phyloP scores from a whole-genome alignment of 1,284 basidiomycete genomes.

The Ceratobasidium sp. region DNA sequence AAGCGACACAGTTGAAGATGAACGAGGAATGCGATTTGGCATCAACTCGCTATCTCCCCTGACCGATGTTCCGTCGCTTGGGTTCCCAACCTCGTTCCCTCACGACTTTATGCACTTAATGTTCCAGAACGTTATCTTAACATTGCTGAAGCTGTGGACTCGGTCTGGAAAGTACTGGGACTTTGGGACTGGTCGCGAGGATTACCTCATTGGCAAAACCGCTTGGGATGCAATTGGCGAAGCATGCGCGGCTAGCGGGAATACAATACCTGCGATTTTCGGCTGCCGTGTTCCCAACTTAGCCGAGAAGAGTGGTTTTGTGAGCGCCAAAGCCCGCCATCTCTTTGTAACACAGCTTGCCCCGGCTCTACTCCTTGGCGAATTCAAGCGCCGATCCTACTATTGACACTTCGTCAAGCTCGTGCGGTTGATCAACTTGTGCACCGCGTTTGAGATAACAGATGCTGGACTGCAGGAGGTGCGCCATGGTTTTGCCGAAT shows the following conservation, averaged over 20 bases:
- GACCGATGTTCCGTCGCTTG: slow-evolving; percentile 13
- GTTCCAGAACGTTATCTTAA: slow-evolving; percentile 39
- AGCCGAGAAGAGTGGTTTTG: slow-evolving; percentile 39
- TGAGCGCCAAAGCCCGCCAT: slow-evolving; percentile 50
- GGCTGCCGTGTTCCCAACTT: slow-evolving; percentile 54
- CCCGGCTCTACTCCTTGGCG: slow-evolving; percentile 51
- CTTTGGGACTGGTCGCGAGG: slow-evolving; percentile 13
- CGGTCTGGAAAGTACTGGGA: slow-evolving; percentile 6
- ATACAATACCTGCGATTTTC: slow-evolving; percentile 54
- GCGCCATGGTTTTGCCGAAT: slow-evolving; percentile 8
- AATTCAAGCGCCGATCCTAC: slow-evolving; percentile 49
- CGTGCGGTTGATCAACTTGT: neutral
- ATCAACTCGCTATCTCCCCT: slow-evolving; percentile 36
- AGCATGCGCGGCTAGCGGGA: slow-evolving; percentile 47
- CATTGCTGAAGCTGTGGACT: slow-evolving; percentile 36
- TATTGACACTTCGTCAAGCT: slow-evolving; percentile 46
- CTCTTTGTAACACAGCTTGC: slow-evolving; percentile 54
- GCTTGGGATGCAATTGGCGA: slow-evolving; percentile 56
- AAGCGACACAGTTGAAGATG: neutral
- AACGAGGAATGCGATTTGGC: slow-evolving; percentile 17
- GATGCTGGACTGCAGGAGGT: neutral
- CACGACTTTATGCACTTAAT: slow-evolving; percentile 43
- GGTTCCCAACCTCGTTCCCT: slow-evolving; percentile 39
- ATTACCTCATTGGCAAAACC: slow-evolving; percentile 51
- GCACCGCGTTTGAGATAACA: neutral